A percentile compares a stretch with the other conserved stretches of the same genome.
These are phyloP conservation scores for Sextonia rubra DNA, from an alignment of 164 flowering plant genomes.

Conservation along the genomic window DNA sequence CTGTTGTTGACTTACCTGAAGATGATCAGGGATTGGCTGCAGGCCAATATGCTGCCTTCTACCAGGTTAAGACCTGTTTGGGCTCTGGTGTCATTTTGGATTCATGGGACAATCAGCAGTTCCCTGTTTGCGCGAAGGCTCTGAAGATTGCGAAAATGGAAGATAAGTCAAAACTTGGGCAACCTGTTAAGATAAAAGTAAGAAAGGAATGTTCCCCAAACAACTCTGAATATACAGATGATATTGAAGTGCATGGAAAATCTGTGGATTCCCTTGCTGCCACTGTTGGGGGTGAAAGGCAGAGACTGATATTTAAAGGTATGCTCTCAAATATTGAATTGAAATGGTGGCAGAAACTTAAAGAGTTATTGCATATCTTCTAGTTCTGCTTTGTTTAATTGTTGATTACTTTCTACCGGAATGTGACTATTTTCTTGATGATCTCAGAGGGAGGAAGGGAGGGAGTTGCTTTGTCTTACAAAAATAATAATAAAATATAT, in stretches of 20 bases:
- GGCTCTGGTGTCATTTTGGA: slow-evolving; percentile 94
- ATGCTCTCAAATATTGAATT: slow-evolving; percentile 7
- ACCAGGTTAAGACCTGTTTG: slow-evolving; percentile 51
- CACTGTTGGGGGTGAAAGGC: not conserved
- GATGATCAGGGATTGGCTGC: slow-evolving; percentile 98
- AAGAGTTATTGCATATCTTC: slow-evolving; percentile 24
- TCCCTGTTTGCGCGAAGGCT: slow-evolving; percentile 76
- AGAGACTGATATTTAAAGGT: slow-evolving; percentile 8
- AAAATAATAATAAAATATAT: too few species aligned
- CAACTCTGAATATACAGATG: slow-evolving; percentile 11
- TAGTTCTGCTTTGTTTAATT: not conserved
- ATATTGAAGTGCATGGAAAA: slow-evolving; percentile 8
- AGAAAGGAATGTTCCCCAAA: slow-evolving; percentile 30
- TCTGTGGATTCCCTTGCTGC: slow-evolving; percentile 3
- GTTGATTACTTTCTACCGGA: not conserved
- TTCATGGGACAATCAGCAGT: slow-evolving; percentile 83
- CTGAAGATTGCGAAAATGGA: slow-evolving; percentile 69
- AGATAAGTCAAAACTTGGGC: slow-evolving; percentile 79
- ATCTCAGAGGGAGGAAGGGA: too few species aligned
- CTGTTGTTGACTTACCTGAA: slow-evolving; percentile 55
- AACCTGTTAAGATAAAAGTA: slow-evolving; percentile 75
- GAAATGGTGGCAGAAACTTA: slow-evolving; percentile 29
- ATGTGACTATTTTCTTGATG: too few species aligned
- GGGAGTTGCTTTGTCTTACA: too few species aligned
- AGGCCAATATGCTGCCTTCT: slow-evolving; percentile 94